A percentile compares a stretch with the other conserved stretches of the same genome.
phyloP scores from a whole-genome alignment of 1,284 basidiomycete genomes.

The Marasmius tenuissimus region DNA sequence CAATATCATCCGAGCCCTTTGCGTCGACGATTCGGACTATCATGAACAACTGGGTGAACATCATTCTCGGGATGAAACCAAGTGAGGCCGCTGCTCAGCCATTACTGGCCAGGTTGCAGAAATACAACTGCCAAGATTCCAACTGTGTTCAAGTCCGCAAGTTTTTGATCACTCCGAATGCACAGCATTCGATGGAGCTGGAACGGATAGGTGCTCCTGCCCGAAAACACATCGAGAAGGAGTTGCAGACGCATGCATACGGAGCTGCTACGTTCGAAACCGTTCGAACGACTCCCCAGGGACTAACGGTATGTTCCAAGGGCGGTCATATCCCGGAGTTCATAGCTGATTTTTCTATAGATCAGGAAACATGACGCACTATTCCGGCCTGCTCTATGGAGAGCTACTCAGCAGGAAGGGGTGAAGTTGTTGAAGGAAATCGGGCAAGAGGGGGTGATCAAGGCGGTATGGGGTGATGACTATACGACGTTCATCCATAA shows the following conservation, averaged over 20 bases:
- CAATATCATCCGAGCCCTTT: not conserved
- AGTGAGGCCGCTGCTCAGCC: not conserved
- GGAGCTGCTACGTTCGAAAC: not conserved
- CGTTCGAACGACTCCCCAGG: not conserved
- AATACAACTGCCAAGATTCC: not conserved
- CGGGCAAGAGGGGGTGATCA: not conserved
- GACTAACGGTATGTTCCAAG: not conserved
- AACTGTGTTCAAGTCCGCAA: not conserved
- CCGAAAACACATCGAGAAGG: not conserved
- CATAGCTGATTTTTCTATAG: not conserved
- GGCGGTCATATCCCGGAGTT: too few species aligned
- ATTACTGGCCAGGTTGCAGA: not conserved
- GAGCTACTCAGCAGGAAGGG: not conserved
- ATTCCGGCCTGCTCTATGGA: not conserved
- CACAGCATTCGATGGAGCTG: not conserved
- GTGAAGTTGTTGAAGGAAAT: not conserved
- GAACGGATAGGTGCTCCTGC: not conserved
- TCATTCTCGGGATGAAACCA: not conserved
- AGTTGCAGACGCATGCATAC: not conserved
- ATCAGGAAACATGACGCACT: not conserved
- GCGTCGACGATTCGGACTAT: not conserved
- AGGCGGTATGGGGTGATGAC: not conserved
- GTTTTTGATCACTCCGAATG: not conserved
- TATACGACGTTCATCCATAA: not conserved
- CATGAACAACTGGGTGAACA: not conserved